Percentiles rank a stretch among this genome's conserved stretches.
Conservation (phyloP, 139 green algal genomes). For the Parachlorella kessleri region DNA sequence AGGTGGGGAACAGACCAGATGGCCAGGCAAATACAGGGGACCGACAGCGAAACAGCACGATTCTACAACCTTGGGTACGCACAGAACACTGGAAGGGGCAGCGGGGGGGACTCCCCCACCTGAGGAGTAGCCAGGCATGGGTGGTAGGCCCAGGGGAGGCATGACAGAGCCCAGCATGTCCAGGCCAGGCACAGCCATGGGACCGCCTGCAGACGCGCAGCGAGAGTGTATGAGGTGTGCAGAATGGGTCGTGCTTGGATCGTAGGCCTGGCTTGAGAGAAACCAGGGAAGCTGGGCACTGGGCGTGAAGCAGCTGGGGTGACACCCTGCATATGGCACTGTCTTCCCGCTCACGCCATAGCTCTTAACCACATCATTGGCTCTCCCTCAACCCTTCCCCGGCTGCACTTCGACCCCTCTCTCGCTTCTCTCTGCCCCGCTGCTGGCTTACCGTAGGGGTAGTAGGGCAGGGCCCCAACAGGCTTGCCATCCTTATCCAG, state of each 20-base stretch:
- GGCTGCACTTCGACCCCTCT: background rate
- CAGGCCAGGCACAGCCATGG: background rate
- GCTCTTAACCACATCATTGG: background rate
- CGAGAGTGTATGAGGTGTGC: background rate
- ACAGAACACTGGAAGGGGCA: no score
- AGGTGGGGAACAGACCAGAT: no score
- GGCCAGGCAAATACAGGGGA: no score
- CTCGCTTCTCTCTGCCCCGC: background rate
- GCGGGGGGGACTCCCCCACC: no score
- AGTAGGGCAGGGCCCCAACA: background rate
- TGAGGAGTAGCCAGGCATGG: no score
- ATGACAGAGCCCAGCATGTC: no score
- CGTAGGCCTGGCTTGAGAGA: no score
- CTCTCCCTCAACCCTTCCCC: background rate
- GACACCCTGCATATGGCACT: background rate
- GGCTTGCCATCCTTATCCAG: constrained; percentile 6
- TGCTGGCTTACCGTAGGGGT: background rate
- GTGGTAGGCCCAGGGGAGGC: no score
- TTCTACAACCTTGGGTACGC: no score
- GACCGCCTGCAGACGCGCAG: constrained; percentile 4
- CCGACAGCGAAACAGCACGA: no score
- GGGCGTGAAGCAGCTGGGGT: background rate
- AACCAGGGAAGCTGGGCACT: background rate
- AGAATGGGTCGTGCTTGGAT: no score
- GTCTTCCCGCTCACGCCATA: background rate